phyloP scores from a whole-genome alignment of 2,329 filamentous ascomycete genomes.

The Incumbomyces lentus region DNA sequence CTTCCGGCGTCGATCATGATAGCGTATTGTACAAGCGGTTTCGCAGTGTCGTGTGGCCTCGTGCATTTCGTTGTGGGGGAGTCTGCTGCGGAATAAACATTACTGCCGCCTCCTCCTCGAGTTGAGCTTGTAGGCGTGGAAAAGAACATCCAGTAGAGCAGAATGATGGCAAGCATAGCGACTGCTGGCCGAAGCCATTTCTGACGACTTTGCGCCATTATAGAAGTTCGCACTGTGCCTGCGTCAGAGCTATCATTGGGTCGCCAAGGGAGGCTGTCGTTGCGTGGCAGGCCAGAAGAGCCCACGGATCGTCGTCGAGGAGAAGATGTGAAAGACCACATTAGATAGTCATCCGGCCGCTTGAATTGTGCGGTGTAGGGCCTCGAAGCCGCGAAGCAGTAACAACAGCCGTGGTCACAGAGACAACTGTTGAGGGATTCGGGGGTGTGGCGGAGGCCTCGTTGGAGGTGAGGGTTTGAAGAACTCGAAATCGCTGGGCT shows the following conservation, averaged over 20 bases:
- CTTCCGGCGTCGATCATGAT: conserved; percentile 98
- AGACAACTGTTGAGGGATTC: no score
- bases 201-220: conserved; percentile 54
- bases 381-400: no score
- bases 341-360: no score
- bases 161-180: conserved; percentile 47
- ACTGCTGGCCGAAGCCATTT: conserved; percentile 53
- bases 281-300: conserved; percentile 31
- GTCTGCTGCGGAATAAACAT: conserved; percentile 15
- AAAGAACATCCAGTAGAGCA: conserved; percentile 48
- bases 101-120: conserved; percentile 16
- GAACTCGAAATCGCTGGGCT: no score
- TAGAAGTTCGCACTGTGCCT: conserved; percentile 32
- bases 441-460: no score
- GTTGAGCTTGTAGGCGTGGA: conserved; percentile 15
- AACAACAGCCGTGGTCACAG: no score
- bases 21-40: conserved; percentile 93
- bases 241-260: conserved; percentile 22
- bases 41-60: conserved; percentile 72
- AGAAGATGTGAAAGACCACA: conserved; percentile 28
- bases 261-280: no score
- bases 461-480: no score
- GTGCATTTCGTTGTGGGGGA: conserved; percentile 54
- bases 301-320: conserved; percentile 42
- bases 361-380: no score